Evolutionary conservation across 1,139 yeast genomes (phyloP), one percentile per base, ranked within the genome.

Genomic region (Candida sojae): DNA sequence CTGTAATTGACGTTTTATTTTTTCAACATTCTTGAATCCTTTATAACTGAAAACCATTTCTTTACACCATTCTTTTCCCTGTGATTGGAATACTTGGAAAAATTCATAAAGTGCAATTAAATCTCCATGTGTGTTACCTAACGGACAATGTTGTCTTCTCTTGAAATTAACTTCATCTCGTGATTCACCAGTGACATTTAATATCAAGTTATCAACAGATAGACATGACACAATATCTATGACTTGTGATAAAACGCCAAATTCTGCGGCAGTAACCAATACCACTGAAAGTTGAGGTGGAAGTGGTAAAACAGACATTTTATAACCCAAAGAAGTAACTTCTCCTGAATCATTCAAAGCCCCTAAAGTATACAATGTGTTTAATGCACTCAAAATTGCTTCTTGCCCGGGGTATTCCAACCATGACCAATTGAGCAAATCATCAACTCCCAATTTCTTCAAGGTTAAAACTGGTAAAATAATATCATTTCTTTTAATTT

Each of bases 361-460:
- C 25, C 86, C 85, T 53, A 93, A 75, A 63, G 90, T 93, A 63
- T 93, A 92, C 62, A 93, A 79, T 67, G 93, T 99, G 68, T 93
- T 98, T 57, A 93, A 75, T 0, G 99, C 98, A 66, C 98, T 81
- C 97, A 93, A 92, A 98, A 93, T 93, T 8, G 99, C 92, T 68
- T 93, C 99, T 4, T 98, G 98, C 1, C 99, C 98, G 10, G 99
- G 99, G 7, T 98, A 98, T 63, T 93, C 99, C 96, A 93, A 92
- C 62, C 93, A 93, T 67, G 93, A 99, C 64, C 93, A 93, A 68
- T 93, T 98, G 32, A 93, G 98, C 63, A 93, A 80, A 68, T 93
- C 99, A 63, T 93, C 97, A 56, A 93, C 82, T 21, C 98, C 98
- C 53, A 93, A 79, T 68, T 93, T 93, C 67, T 93, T 93, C 67